Base-by-base conservation (phyloP, 1,284 basidiomycete species). In the Austropuccinia psidii region DNA sequence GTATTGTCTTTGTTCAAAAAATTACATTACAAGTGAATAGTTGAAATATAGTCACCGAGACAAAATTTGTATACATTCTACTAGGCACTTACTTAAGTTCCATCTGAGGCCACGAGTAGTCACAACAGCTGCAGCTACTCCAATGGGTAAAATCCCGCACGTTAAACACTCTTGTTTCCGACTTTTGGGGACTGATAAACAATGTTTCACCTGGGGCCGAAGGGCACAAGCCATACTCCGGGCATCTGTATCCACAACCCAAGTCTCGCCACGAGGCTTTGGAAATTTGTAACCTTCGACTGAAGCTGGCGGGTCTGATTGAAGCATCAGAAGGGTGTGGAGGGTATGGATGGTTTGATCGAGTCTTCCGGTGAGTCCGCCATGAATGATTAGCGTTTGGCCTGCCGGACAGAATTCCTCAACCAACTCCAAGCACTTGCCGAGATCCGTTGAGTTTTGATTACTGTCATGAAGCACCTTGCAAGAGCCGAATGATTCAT, bases 321-420 rank as follows among this genome's bases (percentile, higher is more conserved):
- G 77, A 0, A 94, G 83, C 80, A 92, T 93, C 82, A 93, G 87
- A 2, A 98, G 82, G 45, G 89, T 86, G 4, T 92, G 90, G 35
- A 98, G 84, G 0, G 91, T 90, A 78, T 97, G 93, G 1, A 95
- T 83, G 0, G 93, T 97, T 79, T 98, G 95, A 79, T 98, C 96
- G 3, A 98, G 83, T 15, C 95, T 87, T 0, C 95, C 96, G 0
- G 89, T 85, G 1, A 98, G 83, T 0, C 95, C 95, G 4, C 95
- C 94, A 1, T 94, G 85, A 58, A 98, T 83, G 61, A 98, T 82
- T 15, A 93, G 84, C 37, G 88, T 86, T 76, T 87, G 86, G 49
- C 13, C 64, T 43, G 13, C 77, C 77, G 76, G 87, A 86, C 69
- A 83, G 66, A 85, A 75, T 29, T 78, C 76, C 24, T 83, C 83